Percentiles rank a stretch among this genome's conserved stretches.
phyloP scores from a whole-genome alignment of 495 filamentous ascomycete species.

The Chaetomium tenue region DNA sequence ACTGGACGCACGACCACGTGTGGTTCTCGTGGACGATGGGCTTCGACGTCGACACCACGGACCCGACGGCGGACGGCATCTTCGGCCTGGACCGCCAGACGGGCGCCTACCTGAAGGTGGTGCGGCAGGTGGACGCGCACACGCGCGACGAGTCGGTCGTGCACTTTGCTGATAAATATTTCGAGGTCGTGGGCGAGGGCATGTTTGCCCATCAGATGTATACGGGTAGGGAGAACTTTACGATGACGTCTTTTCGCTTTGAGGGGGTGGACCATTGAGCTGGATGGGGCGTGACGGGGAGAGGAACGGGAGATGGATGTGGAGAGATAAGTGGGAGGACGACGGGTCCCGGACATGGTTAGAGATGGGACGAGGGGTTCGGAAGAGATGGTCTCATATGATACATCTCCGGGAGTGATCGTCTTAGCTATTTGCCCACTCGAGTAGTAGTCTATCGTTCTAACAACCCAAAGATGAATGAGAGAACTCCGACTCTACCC shows the following conservation, averaged over 20 bases:
- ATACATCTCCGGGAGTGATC: not conserved
- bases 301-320: not conserved
- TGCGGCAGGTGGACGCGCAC: constrained; percentile 18
- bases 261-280: not conserved
- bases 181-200: constrained; percentile 20
- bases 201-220: constrained; percentile 33
- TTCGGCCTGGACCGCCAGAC: not conserved
- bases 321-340: not conserved
- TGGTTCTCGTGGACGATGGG: constrained; percentile 28
- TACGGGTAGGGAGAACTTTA: constrained; percentile 35
- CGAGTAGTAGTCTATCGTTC: not conserved
- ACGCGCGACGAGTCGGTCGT: constrained; percentile 22
- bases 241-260: constrained; percentile 24
- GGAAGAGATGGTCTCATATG: not conserved
- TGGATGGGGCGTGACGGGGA: not conserved
- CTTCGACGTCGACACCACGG: constrained; percentile 6
- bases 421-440: not conserved
- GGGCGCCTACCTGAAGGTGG: constrained; percentile 12
- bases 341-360: not conserved
- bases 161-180: constrained; percentile 8
- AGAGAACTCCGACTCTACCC: not conserved
- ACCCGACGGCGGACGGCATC: not conserved
- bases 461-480: not conserved
- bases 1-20: constrained; percentile 7
- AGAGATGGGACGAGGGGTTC: not conserved